phyloP scores from a whole-genome alignment of 2,329 filamentous ascomycete species.

The Pseudogymnoascus sp. region DNA sequence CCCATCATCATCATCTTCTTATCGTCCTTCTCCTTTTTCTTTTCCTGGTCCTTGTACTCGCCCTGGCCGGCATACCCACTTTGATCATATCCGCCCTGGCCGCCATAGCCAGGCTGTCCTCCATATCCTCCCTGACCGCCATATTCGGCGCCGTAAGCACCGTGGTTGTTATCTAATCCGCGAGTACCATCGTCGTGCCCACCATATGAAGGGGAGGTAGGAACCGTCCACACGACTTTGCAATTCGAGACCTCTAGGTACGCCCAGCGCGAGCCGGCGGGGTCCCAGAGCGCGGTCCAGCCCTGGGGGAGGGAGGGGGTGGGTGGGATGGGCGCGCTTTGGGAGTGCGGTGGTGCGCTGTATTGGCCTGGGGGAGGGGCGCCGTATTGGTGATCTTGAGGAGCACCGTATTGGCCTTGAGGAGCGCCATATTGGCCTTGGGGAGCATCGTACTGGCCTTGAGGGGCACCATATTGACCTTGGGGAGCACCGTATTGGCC shows the following conservation, averaged over 20 bases:
- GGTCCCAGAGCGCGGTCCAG: constrained; percentile 57
- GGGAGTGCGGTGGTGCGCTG: constrained; percentile 18
- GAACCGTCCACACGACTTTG: constrained; percentile 26
- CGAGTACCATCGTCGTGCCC: constrained; percentile 34
- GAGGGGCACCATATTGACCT: constrained; percentile 5
- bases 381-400: constrained; percentile 13
- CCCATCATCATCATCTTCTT: constrained; percentile 44
- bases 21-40: constrained; percentile 36
- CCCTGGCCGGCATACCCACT: background rate
- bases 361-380: constrained; percentile 22
- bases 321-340: constrained; percentile 13
- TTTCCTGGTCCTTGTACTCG: constrained; percentile 26
- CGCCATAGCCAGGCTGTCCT: constrained; percentile 5
- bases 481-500: constrained; percentile 17
- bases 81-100: constrained; percentile 10
- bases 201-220: constrained; percentile 31
- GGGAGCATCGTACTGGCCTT: constrained; percentile 18
- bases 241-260: constrained; percentile 42
- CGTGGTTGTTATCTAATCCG: constrained; percentile 10
- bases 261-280: constrained; percentile 52
- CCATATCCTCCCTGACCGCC: constrained; percentile 12
- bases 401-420: constrained; percentile 13
- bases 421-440: background rate
- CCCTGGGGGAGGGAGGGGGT: constrained; percentile 37
- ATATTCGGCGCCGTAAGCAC: constrained; percentile 6